Percentiles rank a stretch among this genome's conserved stretches.
Conservation (phyloP, 768 basidiomycete species). For the Leccinum ochraceum region DNA sequence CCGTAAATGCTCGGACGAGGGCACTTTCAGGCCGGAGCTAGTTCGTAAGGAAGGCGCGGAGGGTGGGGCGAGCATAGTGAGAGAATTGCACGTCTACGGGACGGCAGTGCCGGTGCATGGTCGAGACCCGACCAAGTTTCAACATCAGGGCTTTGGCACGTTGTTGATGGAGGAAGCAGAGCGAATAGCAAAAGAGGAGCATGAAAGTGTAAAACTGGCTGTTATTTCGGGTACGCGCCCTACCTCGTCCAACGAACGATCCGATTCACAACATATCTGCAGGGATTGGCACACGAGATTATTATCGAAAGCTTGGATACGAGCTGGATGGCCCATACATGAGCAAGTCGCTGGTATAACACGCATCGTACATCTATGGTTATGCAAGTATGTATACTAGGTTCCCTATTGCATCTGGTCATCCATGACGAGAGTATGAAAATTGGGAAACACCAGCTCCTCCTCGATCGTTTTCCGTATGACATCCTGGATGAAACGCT, state of each 20-base stretch:
- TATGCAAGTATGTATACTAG: not conserved
- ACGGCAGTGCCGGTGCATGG: conserved; percentile 98
- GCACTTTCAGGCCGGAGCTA: conserved; percentile 94
- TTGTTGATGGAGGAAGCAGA: conserved; percentile 99
- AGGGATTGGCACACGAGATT: conserved; percentile 97
- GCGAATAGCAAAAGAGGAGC: conserved; percentile 95
- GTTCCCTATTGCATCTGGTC: conserved; percentile 30
- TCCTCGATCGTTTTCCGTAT: conserved; percentile 94
- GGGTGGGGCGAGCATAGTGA: conserved; percentile 87
- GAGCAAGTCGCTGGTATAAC: conserved; percentile 74
- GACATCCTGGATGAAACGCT: conserved; percentile 93
- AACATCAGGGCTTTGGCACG: conserved; percentile 96
- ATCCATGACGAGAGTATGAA: conserved; percentile 72
- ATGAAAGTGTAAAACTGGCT: conserved; percentile 93
- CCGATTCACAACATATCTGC: conserved; percentile 9
- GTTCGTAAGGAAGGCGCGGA: conserved; percentile 65
- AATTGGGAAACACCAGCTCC: conserved; percentile 95
- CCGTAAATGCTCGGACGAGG: conserved; percentile 95
- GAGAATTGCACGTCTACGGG: conserved; percentile 97
- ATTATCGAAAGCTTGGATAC: conserved; percentile 94
- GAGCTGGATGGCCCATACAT: conserved; percentile 97
- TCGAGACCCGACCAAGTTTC: conserved; percentile 97
- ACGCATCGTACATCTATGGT: conserved; percentile 7
- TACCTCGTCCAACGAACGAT: not conserved
- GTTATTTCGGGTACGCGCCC: conserved; percentile 85